Percentiles rank a stretch among this genome's conserved stretches.
phyloP scores from a whole-genome alignment of 2,329 filamentous ascomycete genomes.

The Diaporthe australafricana region DNA sequence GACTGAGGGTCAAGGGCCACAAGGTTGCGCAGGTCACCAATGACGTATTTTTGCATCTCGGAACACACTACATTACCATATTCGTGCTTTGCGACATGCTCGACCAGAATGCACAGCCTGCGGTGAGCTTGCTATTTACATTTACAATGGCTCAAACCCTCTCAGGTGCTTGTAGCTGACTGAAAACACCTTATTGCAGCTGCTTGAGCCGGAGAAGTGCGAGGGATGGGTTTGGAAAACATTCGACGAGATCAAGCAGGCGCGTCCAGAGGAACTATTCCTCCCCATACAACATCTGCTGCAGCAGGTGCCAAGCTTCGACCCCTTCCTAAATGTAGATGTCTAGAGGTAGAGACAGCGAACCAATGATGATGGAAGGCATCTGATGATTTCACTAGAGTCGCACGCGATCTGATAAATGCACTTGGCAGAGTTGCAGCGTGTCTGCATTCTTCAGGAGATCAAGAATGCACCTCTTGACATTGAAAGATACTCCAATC shows the following conservation, averaged over 20 bases:
- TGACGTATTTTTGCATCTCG: slow-evolving; percentile 68
- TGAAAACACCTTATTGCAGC: slow-evolving; percentile 41
- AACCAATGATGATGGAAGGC: too few species aligned
- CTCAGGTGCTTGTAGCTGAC: not conserved
- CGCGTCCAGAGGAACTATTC: slow-evolving; percentile 51
- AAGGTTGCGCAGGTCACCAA: slow-evolving; percentile 73
- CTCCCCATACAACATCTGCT: slow-evolving; percentile 53
- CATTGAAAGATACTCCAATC: too few species aligned
- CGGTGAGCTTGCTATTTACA: slow-evolving; percentile 66
- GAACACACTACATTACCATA: slow-evolving; percentile 80
- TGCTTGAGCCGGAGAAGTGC: slow-evolving; percentile 63
- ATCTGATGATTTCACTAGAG: not conserved
- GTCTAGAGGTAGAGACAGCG: not conserved
- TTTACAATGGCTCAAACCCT: too few species aligned
- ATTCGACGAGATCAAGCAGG: slow-evolving; percentile 55
- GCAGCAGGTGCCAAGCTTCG: slow-evolving; percentile 39
- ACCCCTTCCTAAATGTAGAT: not conserved
- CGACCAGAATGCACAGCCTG: slow-evolving; percentile 60
- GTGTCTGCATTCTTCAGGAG: too few species aligned
- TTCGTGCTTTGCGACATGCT: slow-evolving; percentile 69
- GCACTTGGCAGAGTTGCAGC: too few species aligned
- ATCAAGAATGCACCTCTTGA: too few species aligned
- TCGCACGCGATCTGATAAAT: too few species aligned
- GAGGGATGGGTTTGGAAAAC: slow-evolving; percentile 61
- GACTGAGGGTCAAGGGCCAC: slow-evolving; percentile 63